These are phyloP conservation scores for Teratosphaeria viscida DNA, from an alignment of 2,329 filamentous ascomycete genomes.

Conservation along the genomic window DNA sequence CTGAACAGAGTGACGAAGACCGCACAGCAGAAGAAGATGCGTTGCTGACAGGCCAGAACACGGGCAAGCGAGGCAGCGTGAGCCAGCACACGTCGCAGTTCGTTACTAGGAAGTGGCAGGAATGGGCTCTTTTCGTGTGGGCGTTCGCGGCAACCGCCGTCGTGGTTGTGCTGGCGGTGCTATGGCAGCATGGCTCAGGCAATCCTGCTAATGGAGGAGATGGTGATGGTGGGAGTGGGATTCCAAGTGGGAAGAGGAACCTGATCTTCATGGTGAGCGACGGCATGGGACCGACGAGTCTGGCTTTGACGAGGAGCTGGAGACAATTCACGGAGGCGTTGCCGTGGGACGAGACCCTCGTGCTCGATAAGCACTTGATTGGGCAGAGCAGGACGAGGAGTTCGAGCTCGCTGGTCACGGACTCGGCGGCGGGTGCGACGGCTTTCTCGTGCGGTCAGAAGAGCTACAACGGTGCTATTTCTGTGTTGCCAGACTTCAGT, in stretches of 20 bases:
- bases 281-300: conserved; percentile 90
- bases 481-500: conserved; percentile 70
- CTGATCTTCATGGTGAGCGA: conserved; percentile 98
- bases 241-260: conserved; percentile 62
- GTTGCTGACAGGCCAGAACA: conserved; percentile 46
- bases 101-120: conserved; percentile 54
- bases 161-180: conserved; percentile 70
- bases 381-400: conserved; percentile 82
- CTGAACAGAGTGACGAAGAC: conserved; percentile 42
- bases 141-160: conserved; percentile 68
- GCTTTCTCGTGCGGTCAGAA: conserved; percentile 89
- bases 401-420: conserved; percentile 75
- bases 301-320: conserved; percentile 78
- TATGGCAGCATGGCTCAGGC: conserved; percentile 53
- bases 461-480: conserved; percentile 95
- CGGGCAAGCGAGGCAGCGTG: conserved; percentile 16
- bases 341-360: conserved; percentile 63
- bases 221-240: conserved; percentile 19
- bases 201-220: not conserved
- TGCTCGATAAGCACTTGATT: conserved; percentile 80
- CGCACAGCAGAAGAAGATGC: conserved; percentile 51
- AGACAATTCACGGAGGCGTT: conserved; percentile 66
- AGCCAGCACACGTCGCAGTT: conserved; percentile 11
- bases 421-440: conserved; percentile 93
- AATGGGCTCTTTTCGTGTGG: conserved; percentile 71